Evolutionary conservation across 2,329 filamentous ascomycete species (phyloP).

Genomic region (Hirsutella thompsonii): DNA sequence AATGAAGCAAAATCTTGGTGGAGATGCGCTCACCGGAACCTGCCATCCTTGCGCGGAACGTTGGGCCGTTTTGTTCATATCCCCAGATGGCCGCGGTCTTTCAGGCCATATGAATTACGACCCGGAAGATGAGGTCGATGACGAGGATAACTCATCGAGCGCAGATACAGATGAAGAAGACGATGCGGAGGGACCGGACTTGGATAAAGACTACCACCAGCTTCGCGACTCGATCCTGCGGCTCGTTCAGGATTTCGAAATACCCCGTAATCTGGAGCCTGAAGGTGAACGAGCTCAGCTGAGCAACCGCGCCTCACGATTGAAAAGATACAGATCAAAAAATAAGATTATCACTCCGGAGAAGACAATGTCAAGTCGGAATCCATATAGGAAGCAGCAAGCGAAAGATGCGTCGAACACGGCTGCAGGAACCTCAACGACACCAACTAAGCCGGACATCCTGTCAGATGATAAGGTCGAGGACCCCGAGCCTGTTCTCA

Average conservation of each 20-base stretch:
- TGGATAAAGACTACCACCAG: constrained; percentile 71
- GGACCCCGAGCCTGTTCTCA: constrained; percentile 41
- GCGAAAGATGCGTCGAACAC: constrained; percentile 1
- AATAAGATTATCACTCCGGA: constrained; percentile 42
- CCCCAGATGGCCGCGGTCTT: constrained; percentile 55
- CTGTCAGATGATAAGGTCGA: constrained; percentile 12
- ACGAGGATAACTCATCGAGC: constrained; percentile 50
- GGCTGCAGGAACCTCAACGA: neutral
- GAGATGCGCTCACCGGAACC: constrained; percentile 50
- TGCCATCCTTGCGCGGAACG: constrained; percentile 71
- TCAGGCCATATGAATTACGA: constrained; percentile 63
- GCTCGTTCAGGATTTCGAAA: constrained; percentile 71
- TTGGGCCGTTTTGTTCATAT: constrained; percentile 74
- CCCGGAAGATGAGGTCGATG: constrained; percentile 50
- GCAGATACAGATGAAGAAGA: constrained; percentile 51
- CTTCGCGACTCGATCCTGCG: constrained; percentile 70
- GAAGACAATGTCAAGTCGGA: constrained; percentile 40
- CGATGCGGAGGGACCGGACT: constrained; percentile 43
- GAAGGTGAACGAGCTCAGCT: constrained; percentile 49
- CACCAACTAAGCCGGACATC: constrained; percentile 3
- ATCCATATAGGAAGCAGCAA: constrained; percentile 37
- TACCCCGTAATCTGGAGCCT: constrained; percentile 52
- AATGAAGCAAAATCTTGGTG: constrained; percentile 52
- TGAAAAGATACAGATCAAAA: constrained; percentile 47
- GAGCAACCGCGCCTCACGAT: constrained; percentile 54